Percentiles rank a stretch among this genome's conserved stretches.
phyloP scores from a whole-genome alignment of 2,329 filamentous ascomycete genomes.

The Aspergillus phoenicis region DNA sequence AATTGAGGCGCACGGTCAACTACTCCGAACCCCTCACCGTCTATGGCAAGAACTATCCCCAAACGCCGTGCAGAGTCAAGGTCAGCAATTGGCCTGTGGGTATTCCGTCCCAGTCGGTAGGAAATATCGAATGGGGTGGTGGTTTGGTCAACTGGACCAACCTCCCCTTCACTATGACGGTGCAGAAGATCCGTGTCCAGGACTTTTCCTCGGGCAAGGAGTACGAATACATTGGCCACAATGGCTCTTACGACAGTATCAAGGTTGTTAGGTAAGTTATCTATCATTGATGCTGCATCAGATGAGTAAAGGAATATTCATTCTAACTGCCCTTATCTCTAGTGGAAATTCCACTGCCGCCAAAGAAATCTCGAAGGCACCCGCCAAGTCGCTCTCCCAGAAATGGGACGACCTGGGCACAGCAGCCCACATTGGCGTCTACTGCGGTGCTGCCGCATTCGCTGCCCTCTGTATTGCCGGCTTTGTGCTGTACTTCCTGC shows the following conservation, averaged over 20 bases:
- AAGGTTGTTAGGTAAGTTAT: not conserved
- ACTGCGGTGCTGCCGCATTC: not conserved
- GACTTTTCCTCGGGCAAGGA: not conserved
- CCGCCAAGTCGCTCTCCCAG: not conserved
- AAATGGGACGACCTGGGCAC: not conserved
- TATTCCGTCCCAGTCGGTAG: not conserved
- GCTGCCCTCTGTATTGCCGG: not conserved
- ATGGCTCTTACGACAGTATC: not conserved
- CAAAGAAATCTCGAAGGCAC: not conserved
- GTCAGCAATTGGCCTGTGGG: not conserved
- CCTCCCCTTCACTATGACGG: not conserved
- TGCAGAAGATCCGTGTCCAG: not conserved
- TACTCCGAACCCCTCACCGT: not conserved
- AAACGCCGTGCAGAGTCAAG: not conserved
- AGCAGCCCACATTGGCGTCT: not conserved
- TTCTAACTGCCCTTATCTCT: no score
- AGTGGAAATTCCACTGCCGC: not conserved
- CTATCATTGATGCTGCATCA: not conserved
- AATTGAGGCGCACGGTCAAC: conserved; percentile 2
- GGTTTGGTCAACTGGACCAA: conserved; percentile 4
- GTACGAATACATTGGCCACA: not conserved
- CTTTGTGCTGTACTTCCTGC: not conserved
- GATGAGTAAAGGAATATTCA: no score
- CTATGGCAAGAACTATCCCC: not conserved
- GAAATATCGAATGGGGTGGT: conserved; percentile 8